Percentiles rank a stretch among this genome's conserved stretches.
Conservation (phyloP, 371 early-diverging fungal species). For the Rhizomucor pusillus region DNA sequence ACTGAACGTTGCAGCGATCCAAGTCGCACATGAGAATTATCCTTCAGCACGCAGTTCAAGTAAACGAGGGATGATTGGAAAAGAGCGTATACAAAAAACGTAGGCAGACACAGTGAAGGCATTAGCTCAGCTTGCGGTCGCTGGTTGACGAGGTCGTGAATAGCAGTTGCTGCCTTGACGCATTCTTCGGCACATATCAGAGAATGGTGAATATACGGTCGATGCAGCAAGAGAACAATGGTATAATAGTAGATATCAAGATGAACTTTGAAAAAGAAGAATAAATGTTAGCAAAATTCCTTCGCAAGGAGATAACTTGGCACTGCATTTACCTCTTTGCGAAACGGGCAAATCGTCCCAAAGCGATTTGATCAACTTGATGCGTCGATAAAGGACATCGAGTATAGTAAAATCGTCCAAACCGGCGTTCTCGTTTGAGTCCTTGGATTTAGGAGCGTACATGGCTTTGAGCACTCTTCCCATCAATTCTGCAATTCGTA, state of each 20-base stretch:
- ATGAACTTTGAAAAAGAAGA: constrained; percentile 4
- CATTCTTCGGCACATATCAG: constrained; percentile 20
- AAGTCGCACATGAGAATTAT: constrained; percentile 12
- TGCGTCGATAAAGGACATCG: constrained; percentile 39
- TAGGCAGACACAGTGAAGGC: constrained; percentile 34
- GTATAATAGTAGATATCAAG: constrained; percentile 55
- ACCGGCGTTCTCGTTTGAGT: constrained; percentile 35
- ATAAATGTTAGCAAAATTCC: constrained; percentile 10
- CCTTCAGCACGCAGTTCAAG: constrained; percentile 28
- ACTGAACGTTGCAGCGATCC: constrained; percentile 23
- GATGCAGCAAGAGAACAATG: constrained; percentile 49
- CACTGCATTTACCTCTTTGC: constrained; percentile 31
- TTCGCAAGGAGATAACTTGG: no score
- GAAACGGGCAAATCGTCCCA: constrained; percentile 24
- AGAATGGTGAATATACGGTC: constrained; percentile 48
- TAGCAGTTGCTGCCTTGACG: constrained; percentile 26
- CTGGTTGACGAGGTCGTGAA: constrained; percentile 27
- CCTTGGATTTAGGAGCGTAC: constrained; percentile 45
- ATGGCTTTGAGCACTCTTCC: constrained; percentile 42
- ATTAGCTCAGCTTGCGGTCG: constrained; percentile 17
- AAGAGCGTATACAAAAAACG: constrained; percentile 46
- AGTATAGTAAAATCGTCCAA: constrained; percentile 43
- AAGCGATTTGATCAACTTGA: constrained; percentile 31
- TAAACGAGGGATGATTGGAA: constrained; percentile 42
- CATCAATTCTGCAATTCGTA: constrained; percentile 42